Evolutionary conservation across 768 basidiomycete genomes (phyloP).

Genomic region (Termitomyces sp.): DNA sequence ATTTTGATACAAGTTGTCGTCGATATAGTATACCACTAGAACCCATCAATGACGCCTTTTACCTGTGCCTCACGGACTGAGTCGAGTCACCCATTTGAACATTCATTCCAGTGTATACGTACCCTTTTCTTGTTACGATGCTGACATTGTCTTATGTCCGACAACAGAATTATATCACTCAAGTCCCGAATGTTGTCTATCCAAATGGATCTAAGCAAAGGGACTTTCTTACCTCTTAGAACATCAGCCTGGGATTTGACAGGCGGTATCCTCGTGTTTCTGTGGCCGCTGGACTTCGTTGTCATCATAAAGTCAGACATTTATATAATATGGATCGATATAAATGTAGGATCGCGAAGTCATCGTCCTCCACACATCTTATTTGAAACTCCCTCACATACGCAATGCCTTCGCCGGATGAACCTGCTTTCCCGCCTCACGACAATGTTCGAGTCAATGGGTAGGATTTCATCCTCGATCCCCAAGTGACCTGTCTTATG

Average conservation of each 20-base stretch:
- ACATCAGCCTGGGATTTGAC: neutral
- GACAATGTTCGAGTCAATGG: slow-evolving; percentile 1
- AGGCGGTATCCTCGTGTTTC: neutral
- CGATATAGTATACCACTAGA: neutral
- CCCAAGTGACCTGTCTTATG: neutral
- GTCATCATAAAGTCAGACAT: neutral
- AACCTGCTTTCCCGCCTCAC: slow-evolving; percentile 2
- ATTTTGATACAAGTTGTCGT: neutral
- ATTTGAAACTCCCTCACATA: neutral
- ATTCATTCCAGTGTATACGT: neutral
- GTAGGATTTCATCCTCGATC: neutral
- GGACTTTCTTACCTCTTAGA: neutral
- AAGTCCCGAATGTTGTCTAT: no score
- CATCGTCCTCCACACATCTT: neutral
- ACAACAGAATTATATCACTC: neutral
- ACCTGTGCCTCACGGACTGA: neutral
- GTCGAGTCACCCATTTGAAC: neutral
- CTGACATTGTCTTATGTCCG: neutral
- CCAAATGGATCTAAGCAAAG: neutral
- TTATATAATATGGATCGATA: neutral
- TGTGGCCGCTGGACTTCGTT: neutral
- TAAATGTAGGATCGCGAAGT: neutral
- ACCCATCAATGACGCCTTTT: neutral
- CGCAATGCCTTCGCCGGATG: slow-evolving; percentile 2
- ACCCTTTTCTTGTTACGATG: neutral